phyloP scores from a whole-genome alignment of 257 asterid species.

The Cruciata laevipes region DNA sequence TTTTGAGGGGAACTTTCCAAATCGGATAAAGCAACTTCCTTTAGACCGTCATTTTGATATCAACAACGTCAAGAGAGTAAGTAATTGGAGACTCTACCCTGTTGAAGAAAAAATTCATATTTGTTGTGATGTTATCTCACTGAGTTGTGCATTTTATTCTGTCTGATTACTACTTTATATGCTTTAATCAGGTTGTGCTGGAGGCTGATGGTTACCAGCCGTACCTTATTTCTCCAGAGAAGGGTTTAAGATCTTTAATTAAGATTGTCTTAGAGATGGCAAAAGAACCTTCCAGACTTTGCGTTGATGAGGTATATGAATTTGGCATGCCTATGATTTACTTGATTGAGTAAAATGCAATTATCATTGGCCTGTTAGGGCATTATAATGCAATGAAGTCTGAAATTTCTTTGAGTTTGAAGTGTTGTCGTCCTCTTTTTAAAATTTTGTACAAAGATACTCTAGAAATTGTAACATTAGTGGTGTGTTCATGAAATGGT shows the following conservation, averaged over 20 bases:
- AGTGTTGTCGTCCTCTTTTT: not conserved
- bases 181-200: slow-evolving; percentile 65
- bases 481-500: not conserved
- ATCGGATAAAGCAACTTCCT: slow-evolving; percentile 90
- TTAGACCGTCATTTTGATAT: slow-evolving; percentile 89
- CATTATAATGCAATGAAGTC: not conserved
- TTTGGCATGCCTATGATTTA: not conserved
- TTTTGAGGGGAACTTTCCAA: slow-evolving; percentile 97
- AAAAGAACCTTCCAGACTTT: slow-evolving; percentile 94
- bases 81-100: slow-evolving; percentile 12
- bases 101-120: not conserved
- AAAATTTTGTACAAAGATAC: not conserved
- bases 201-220: slow-evolving; percentile 99
- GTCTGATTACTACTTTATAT: slow-evolving; percentile 17
- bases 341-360: not conserved
- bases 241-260: slow-evolving; percentile 86
- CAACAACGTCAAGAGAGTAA: slow-evolving; percentile 86
- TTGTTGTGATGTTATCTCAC: not conserved
- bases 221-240: slow-evolving; percentile 96
- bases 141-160: not conserved
- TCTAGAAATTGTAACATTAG: not conserved
- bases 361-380: not conserved
- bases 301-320: slow-evolving; percentile 86
- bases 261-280: slow-evolving; percentile 86
- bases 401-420: not conserved